A percentile compares a stretch with the other conserved stretches of the same genome.
Evolutionary conservation across 495 filamentous ascomycete genomes (phyloP).

Genomic region (Venustampulla echinocandica): DNA sequence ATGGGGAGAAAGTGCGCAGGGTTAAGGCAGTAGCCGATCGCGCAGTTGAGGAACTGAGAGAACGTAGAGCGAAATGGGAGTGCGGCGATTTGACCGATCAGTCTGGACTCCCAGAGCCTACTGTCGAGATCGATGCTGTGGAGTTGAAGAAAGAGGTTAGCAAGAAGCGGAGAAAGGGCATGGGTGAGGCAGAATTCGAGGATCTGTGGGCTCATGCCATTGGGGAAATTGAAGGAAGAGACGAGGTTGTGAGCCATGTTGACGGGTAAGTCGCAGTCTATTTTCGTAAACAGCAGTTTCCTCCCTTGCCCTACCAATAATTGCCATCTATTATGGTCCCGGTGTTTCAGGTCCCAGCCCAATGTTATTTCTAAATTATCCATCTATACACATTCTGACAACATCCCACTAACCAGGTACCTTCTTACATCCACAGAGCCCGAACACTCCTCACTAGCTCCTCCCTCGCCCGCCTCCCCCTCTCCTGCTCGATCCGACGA

Average conservation of each 20-base stretch:
- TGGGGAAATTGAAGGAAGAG: conserved; percentile 70
- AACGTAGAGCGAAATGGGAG: conserved; percentile 80
- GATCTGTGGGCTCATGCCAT: conserved; percentile 83
- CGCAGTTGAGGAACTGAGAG: conserved; percentile 78
- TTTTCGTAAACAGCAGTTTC: too few relatives aligned
- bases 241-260: conserved; percentile 65
- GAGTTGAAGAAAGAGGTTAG: conserved; percentile 67
- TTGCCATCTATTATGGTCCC: too few relatives aligned
- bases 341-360: too few relatives aligned
- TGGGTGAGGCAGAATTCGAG: conserved; percentile 83
- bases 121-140: conserved; percentile 61
- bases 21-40: conserved; percentile 82
- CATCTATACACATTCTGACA: conserved; percentile 18
- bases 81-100: conserved; percentile 68
- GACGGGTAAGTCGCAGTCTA: conserved; percentile 60
- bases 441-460: conserved; percentile 52
- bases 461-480: conserved; percentile 82
- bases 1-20: conserved; percentile 81
- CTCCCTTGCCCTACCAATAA: too few relatives aligned
- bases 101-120: conserved; percentile 46
- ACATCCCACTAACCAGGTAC: conserved; percentile 66
- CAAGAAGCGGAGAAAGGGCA: conserved; percentile 63
- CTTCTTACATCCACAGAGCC: conserved; percentile 60
- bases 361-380: conserved; percentile 23
- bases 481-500: conserved; percentile 80